Conservation (phyloP, 371 early-diverging fungal genomes). For the Mucor ambiguus region DNA sequence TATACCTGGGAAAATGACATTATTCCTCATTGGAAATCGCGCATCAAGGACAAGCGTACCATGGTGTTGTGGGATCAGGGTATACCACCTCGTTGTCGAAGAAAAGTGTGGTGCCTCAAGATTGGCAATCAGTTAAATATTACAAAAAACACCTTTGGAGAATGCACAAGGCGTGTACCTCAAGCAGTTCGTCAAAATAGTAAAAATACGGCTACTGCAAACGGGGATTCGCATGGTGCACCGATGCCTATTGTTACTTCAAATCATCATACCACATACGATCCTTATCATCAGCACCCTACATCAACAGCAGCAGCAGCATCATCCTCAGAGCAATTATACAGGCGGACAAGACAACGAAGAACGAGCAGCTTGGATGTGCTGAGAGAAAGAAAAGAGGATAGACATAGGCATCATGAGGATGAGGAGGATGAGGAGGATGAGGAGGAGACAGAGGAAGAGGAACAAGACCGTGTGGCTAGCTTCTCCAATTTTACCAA, state of each 20-base stretch:
- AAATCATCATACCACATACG: not conserved
- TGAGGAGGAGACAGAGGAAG: not conserved
- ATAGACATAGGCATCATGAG: slow-evolving; percentile 2
- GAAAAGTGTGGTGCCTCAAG: slow-evolving; percentile 43
- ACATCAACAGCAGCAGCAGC: not conserved
- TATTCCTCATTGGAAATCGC: slow-evolving; percentile 44
- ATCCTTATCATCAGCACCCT: not conserved
- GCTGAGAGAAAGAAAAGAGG: slow-evolving; percentile 32
- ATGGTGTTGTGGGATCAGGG: slow-evolving; percentile 47
- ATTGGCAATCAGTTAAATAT: slow-evolving; percentile 46
- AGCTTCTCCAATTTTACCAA: slow-evolving; percentile 5
- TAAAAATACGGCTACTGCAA: not conserved
- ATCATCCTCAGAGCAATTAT: not conserved
- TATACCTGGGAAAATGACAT: slow-evolving; percentile 49
- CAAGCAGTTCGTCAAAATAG: not conserved
- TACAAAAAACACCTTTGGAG: slow-evolving; percentile 26
- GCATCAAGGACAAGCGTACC: slow-evolving; percentile 37
- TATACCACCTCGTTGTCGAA: slow-evolving; percentile 51
- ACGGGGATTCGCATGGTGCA: not conserved
- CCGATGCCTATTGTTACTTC: slow-evolving; percentile 6
- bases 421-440: slow-evolving; percentile 7
- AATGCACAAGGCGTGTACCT: slow-evolving; percentile 23
- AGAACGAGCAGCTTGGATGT: slow-evolving; percentile 54
- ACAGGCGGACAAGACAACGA: slow-evolving; percentile 15
- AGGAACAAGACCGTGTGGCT: not conserved